These are phyloP conservation scores for Suillus plorans DNA, from an alignment of 768 basidiomycete species.

Conservation along the genomic window DNA sequence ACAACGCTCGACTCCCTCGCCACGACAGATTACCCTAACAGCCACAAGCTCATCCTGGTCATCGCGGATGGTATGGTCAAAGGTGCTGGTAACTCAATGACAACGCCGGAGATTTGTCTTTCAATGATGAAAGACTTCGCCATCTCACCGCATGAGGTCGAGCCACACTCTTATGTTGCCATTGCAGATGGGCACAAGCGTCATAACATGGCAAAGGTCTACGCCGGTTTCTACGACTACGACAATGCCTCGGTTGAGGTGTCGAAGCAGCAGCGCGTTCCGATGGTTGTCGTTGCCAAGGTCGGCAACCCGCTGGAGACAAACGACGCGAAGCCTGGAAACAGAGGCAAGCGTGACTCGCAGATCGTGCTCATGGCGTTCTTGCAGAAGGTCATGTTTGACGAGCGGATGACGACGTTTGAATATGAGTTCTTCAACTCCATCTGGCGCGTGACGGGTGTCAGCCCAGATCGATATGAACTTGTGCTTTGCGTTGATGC, in stretches of 20 bases:
- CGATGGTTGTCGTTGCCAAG: constrained; percentile 95
- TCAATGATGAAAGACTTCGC: constrained; percentile 97
- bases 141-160: constrained; percentile 77
- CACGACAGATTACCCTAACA: constrained; percentile 98
- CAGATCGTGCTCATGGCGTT: constrained; percentile 98
- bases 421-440: constrained; percentile 99
- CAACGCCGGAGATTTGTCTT: constrained; percentile 92
- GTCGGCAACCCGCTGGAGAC: constrained; percentile 89
- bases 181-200: constrained; percentile 99
- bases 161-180: constrained; percentile 94
- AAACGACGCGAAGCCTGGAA: constrained; percentile 92
- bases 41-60: constrained; percentile 92
- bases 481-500: constrained; percentile 95
- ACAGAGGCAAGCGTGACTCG: constrained; percentile 97
- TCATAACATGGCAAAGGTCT: constrained; percentile 99
- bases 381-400: constrained; percentile 99
- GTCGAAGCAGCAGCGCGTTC: constrained; percentile 95
- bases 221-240: constrained; percentile 96
- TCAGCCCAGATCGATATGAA: constrained; percentile 95
- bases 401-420: constrained; percentile 99
- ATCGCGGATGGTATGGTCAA: constrained; percentile 99
- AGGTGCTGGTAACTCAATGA: constrained; percentile 84
- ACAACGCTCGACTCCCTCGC: constrained; percentile 98
- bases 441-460: constrained; percentile 92
- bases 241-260: constrained; percentile 86